phyloP scores from a whole-genome alignment of 2,329 filamentous ascomycete genomes.

The Pyricularia pennisetigena region DNA sequence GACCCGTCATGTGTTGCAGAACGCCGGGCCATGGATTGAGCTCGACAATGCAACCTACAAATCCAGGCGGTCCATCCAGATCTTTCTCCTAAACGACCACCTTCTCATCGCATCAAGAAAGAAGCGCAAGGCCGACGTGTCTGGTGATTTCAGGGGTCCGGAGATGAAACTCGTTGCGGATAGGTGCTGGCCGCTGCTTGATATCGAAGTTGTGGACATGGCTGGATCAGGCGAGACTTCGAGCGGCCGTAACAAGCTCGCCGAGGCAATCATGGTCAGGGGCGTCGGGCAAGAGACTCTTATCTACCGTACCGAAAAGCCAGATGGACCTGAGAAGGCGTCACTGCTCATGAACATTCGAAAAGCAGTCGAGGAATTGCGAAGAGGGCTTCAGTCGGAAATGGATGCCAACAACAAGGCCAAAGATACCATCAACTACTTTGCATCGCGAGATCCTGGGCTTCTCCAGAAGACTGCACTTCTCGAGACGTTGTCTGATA shows the following conservation, averaged over 20 bases:
- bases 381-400: conserved; percentile 76
- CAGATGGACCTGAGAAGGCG: conserved; percentile 68
- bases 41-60: conserved; percentile 97
- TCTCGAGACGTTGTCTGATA: conserved; percentile 66
- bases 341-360: conserved; percentile 80
- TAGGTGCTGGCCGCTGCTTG: conserved; percentile 85
- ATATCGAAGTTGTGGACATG: conserved; percentile 88
- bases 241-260: conserved; percentile 50
- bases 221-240: conserved; percentile 54
- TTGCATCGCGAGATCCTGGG: conserved; percentile 67
- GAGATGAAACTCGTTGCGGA: conserved; percentile 80
- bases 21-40: conserved; percentile 91
- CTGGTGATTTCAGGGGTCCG: conserved; percentile 36
- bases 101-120: conserved; percentile 84
- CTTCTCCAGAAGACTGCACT: conserved; percentile 71
- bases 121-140: conserved; percentile 74
- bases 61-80: conserved; percentile 75
- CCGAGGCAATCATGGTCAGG: conserved; percentile 84
- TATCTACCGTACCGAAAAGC: conserved; percentile 84
- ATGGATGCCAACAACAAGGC: conserved; percentile 79
- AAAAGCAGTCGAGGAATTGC: conserved; percentile 85
- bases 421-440: conserved; percentile 77
- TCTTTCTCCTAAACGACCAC: conserved; percentile 92
- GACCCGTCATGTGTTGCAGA: conserved; percentile 88
- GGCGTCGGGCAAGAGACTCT: conserved; percentile 81